phyloP scores from a whole-genome alignment of 805 yeast species.

The Hanseniaspora nectarophila region DNA sequence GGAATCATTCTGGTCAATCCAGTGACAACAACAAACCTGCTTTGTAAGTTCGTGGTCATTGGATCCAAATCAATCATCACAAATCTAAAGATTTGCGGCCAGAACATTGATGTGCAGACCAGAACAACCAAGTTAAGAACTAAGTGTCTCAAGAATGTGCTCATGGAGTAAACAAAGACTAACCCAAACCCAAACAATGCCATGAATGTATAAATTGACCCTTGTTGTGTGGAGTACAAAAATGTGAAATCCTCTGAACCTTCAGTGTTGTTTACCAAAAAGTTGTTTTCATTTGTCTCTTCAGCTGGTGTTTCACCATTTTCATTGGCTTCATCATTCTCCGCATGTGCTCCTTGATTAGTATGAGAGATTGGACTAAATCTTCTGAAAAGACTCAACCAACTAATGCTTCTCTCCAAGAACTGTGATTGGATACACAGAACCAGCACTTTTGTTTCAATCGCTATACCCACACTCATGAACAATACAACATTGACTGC shows the following conservation, averaged over 20 bases:
- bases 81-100: constrained; percentile 14
- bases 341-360: neutral
- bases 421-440: constrained; percentile 10
- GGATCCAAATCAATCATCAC: constrained; percentile 1
- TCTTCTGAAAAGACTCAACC: constrained; percentile 5
- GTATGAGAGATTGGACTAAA: neutral
- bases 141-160: neutral
- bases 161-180: neutral
- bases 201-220: constrained; percentile 1
- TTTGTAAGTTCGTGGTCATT: neutral
- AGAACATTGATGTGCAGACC: neutral
- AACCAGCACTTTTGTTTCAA: constrained; percentile 1
- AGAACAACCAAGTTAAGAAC: neutral
- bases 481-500: neutral
- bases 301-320: neutral
- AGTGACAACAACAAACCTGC: neutral
- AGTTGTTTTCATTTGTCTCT: neutral
- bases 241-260: constrained; percentile 2
- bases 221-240: neutral
- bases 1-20: constrained; percentile 33
- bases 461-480: neutral
- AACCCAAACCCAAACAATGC: constrained; percentile 2
- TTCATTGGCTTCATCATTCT: neutral
- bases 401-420: constrained; percentile 10
- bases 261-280: neutral